A percentile compares a stretch with the other conserved stretches of the same genome.
These are phyloP conservation scores for Tetrahymena borealis DNA, from an alignment of 73 alveolate species.

Conservation along the genomic window DNA sequence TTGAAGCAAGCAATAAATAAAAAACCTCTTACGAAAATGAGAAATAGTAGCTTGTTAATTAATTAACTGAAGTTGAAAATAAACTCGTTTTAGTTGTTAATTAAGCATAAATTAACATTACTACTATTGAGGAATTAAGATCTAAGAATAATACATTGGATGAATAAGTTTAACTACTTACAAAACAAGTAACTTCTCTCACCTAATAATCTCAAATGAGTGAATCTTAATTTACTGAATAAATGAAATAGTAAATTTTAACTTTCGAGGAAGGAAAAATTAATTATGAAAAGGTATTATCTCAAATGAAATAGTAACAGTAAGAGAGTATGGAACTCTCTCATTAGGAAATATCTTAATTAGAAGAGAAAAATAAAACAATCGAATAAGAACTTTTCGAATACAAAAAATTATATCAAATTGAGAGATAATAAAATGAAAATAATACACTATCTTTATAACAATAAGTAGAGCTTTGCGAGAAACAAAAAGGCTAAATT, in stretches of 20 bases:
- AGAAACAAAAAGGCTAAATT: not conserved
- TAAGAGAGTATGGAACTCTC: not conserved
- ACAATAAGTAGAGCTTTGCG: not conserved
- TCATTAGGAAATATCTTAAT: not conserved
- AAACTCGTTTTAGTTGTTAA: not conserved
- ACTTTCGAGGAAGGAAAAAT: not conserved
- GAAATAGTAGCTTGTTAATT: not conserved
- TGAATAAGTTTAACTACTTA: not conserved
- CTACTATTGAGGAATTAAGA: not conserved
- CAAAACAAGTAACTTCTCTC: not conserved
- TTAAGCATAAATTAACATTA: not conserved
- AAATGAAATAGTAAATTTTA: not conserved
- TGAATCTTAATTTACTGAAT: not conserved
- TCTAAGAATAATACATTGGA: not conserved
- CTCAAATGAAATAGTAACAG: not conserved
- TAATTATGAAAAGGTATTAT: not conserved
- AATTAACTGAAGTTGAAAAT: not conserved
- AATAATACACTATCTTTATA: not conserved
- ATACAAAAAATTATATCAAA: not conserved
- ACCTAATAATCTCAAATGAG: not conserved
- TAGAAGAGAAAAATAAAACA: not conserved
- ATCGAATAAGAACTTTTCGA: not conserved
- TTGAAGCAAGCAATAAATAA: not conserved
- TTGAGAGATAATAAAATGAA: not conserved
- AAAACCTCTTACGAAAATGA: not conserved